Evolutionary conservation across 176 grass and related monocot species (phyloP).

Genomic region (Dactylis glomerata): DNA sequence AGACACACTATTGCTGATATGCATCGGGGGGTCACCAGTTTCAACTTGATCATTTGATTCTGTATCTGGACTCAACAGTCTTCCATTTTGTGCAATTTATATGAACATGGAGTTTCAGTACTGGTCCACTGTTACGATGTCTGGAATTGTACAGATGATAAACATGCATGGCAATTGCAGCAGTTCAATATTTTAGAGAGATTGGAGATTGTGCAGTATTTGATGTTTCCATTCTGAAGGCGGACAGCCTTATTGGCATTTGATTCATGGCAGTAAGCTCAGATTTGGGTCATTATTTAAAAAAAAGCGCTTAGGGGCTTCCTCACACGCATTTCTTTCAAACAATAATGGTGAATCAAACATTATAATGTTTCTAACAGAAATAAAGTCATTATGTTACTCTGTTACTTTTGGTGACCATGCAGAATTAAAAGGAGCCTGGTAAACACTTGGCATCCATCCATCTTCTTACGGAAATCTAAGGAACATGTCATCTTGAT

Average conservation of each 20-base stretch:
- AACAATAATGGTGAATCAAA: background rate
- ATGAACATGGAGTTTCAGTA: background rate
- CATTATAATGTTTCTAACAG: background rate
- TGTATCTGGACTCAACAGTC: background rate
- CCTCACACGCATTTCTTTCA: no score
- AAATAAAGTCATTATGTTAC: background rate
- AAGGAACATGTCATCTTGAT: background rate
- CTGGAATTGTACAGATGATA: background rate
- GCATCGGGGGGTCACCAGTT: background rate
- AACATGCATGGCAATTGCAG: background rate
- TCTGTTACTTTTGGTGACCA: background rate
- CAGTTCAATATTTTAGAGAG: background rate
- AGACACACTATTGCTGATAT: background rate
- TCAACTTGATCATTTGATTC: background rate
- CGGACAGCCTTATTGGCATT: background rate
- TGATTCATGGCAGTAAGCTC: background rate
- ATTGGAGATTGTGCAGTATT: background rate
- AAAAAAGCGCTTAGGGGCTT: no score
- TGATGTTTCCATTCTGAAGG: background rate
- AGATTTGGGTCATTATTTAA: no score
- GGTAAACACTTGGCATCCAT: background rate
- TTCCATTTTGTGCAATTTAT: background rate
- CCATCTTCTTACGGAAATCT: background rate
- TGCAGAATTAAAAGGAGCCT: background rate
- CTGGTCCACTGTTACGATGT: background rate